phyloP scores from a whole-genome alignment of 768 basidiomycete species.

The Nidularia sp. region DNA sequence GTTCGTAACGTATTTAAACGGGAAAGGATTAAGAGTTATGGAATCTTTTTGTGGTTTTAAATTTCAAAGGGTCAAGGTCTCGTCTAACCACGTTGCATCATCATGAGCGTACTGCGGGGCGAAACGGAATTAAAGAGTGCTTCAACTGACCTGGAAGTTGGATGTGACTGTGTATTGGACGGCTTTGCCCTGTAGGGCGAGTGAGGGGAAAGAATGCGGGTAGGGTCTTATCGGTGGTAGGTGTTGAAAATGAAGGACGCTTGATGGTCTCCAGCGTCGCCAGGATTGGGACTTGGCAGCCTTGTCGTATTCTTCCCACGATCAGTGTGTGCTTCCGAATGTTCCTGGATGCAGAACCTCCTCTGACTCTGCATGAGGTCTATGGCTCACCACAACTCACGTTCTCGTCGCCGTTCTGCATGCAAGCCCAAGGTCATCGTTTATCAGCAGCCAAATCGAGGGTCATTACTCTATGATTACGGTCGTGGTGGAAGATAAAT shows the following conservation, averaged over 20 bases:
- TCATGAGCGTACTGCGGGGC: neutral
- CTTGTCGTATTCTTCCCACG: too few species aligned
- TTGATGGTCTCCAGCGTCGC: slow-evolving; percentile 4
- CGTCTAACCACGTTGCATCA: slow-evolving; percentile 4
- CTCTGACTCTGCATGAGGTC: too few species aligned
- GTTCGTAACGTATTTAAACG: slow-evolving; percentile 63
- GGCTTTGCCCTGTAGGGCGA: slow-evolving; percentile 91
- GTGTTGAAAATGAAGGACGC: slow-evolving; percentile 43
- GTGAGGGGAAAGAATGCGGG: slow-evolving; percentile 63
- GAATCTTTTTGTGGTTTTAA: slow-evolving; percentile 39
- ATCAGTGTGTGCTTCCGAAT: too few species aligned
- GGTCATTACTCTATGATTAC: too few species aligned
- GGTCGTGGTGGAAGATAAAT: too few species aligned
- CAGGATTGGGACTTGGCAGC: slow-evolving; percentile 20
- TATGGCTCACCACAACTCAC: too few species aligned
- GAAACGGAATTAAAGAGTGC: neutral
- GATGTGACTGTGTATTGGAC: slow-evolving; percentile 38
- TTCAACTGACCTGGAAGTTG: slow-evolving; percentile 39
- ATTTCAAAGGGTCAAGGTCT: slow-evolving; percentile 17
- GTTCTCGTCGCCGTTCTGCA: too few species aligned
- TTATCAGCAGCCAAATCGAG: too few species aligned
- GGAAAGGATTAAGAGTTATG: slow-evolving; percentile 45
- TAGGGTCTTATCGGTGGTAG: slow-evolving; percentile 36
- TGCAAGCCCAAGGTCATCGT: too few species aligned
- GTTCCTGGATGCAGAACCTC: too few species aligned